A percentile compares a stretch with the other conserved stretches of the same genome.
Conservation (phyloP, 2,329 filamentous ascomycete genomes). For the Ascochyta pisi region DNA sequence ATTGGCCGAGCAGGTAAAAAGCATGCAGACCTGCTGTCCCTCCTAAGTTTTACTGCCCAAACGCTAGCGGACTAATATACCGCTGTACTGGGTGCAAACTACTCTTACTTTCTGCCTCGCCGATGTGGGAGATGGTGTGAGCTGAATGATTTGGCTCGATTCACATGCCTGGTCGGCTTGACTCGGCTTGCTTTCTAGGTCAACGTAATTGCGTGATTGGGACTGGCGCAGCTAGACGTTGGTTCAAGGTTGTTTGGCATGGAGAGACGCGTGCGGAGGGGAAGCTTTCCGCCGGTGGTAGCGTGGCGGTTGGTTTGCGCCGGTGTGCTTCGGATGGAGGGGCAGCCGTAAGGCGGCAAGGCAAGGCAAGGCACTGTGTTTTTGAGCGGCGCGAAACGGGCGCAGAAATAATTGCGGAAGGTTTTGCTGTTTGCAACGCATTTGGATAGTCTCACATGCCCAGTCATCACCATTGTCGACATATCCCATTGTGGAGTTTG, state of each 20-base stretch:
- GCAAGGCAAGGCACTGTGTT: neutral
- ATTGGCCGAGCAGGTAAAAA: conserved; percentile 28
- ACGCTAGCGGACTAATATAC: conserved; percentile 15
- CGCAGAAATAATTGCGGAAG: conserved; percentile 15
- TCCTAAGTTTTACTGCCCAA: conserved; percentile 11
- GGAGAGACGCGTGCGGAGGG: conserved; percentile 6
- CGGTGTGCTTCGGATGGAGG: conserved; percentile 11
- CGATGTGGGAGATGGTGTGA: conserved; percentile 6
- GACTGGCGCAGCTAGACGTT: conserved; percentile 8
- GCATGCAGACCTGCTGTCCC: conserved; percentile 3
- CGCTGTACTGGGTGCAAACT: conserved; percentile 12
- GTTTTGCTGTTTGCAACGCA: neutral
- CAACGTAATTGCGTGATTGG: conserved; percentile 4
- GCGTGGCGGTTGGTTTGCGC: conserved; percentile 1
- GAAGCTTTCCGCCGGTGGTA: conserved; percentile 7
- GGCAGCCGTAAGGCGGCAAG: conserved; percentile 4
- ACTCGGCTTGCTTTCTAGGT: conserved; percentile 4
- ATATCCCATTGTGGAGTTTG: conserved; percentile 9
- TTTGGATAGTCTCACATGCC: conserved; percentile 2
- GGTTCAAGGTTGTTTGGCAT: conserved; percentile 13
- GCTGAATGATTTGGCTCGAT: neutral
- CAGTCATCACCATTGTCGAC: conserved; percentile 9
- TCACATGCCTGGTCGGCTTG: conserved; percentile 6
- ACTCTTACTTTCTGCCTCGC: conserved; percentile 16
- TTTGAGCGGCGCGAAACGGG: conserved; percentile 5